These are phyloP conservation scores for Cordyceps militaris DNA, from an alignment of 2,329 filamentous ascomycete species.

Conservation along the genomic window DNA sequence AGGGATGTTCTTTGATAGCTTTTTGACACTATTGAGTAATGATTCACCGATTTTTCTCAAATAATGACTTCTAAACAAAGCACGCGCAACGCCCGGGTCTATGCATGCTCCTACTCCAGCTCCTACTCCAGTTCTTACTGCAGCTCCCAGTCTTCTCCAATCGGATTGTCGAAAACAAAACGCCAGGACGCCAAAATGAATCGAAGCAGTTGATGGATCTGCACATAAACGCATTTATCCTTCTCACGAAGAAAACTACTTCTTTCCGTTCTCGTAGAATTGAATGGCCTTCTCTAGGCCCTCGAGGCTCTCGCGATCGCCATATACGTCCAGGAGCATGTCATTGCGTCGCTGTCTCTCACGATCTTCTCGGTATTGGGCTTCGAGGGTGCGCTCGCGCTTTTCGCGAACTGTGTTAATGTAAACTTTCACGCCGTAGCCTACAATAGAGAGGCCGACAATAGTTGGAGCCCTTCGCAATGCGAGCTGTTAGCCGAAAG, in stretches of 20 bases:
- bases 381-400: constrained; percentile 22
- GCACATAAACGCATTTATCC: background rate
- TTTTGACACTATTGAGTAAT: background rate
- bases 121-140: too few relatives aligned
- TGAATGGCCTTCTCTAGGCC: constrained; percentile 42
- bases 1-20: background rate
- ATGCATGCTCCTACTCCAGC: background rate
- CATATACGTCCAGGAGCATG: constrained; percentile 42
- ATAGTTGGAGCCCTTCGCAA: constrained; percentile 26
- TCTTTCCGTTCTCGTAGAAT: constrained; percentile 33
- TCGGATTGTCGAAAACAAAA: too few relatives aligned
- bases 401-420: constrained; percentile 23
- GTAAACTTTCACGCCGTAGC: constrained; percentile 29
- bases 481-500: background rate
- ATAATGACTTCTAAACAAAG: background rate
- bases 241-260: background rate
- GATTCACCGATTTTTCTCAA: background rate
- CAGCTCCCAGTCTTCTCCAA: too few relatives aligned
- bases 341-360: constrained; percentile 32
- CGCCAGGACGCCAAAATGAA: background rate
- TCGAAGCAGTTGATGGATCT: background rate
- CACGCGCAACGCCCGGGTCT: background rate
- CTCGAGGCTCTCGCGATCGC: constrained; percentile 41
- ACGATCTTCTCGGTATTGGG: constrained; percentile 28
- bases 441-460: constrained; percentile 25